Evolutionary conservation across 805 yeast genomes (phyloP), one percentile per base, ranked within the genome.

Genomic region (Lachancea sp.): DNA sequence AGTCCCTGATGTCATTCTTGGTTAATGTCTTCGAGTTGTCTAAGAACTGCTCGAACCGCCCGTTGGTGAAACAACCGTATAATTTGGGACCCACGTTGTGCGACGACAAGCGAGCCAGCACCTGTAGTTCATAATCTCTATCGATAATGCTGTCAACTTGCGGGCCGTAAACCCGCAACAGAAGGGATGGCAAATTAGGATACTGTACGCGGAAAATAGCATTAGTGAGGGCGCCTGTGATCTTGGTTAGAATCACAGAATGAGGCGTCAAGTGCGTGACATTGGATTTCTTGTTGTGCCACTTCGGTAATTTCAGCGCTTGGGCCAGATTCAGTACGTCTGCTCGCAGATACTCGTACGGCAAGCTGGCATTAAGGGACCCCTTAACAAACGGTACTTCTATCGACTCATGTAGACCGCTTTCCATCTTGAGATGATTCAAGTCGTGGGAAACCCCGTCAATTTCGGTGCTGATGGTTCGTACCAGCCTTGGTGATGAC

Each of bases 221-320:
- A 60, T 92, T 92, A 16, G 97, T 92, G 59, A 92, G 71, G 0
- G 98, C 98, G 16, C 98, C 97, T 26, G 85, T 76, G 36, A 92
- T 86, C 48, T 96, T 72, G 29, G 64, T 69, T 16, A 89, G 60
- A 17, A 63, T 68, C 29, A 90, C 60, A 28, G 67, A 61, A 16
- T 66, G 67, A 15, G 72, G 60, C 7, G 67, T 47, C 15, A 70
- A 38, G 49, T 66, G 47, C 1, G 54, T 42, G 15, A 33, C 36
- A 13, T 48, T 35, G 18, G 51, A 49, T 22, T 80, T 71, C 45
- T 70, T 70, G 2, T 45, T 45, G 51, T 79, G 76, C 98, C 98
- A 92, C 60, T 83, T 81, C 24, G 86, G 74, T 31, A 92, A 77
- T 41, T 71, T 71, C 43, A 92, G 64, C 7, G 72, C 68, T 49